These are phyloP conservation scores for Tolypocladium ophioglossoides DNA, from an alignment of 2,329 filamentous ascomycete species.

Conservation along the genomic window DNA sequence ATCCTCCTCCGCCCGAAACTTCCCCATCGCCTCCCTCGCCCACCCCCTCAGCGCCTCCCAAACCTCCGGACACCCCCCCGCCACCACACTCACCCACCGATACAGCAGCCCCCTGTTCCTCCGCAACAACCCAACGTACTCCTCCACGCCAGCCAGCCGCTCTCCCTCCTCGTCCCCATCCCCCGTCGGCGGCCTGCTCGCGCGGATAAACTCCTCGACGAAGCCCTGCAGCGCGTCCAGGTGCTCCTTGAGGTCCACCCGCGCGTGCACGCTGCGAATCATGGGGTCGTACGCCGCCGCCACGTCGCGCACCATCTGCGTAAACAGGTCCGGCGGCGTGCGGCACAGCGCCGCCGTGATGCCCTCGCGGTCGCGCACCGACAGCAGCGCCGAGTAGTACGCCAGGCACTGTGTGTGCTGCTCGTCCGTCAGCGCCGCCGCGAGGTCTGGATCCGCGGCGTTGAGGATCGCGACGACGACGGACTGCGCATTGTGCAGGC, in stretches of 20 bases:
- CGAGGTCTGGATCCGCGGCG: conserved; percentile 32
- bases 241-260: conserved; percentile 60
- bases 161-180: conserved; percentile 12
- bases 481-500: conserved; percentile 39
- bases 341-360: conserved; percentile 58
- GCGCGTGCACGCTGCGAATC: conserved; percentile 60
- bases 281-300: conserved; percentile 64
- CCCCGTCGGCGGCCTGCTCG: conserved; percentile 33
- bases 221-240: conserved; percentile 58
- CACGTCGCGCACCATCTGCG: conserved; percentile 51
- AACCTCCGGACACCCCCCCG: conserved; percentile 56
- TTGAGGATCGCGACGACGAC: conserved; percentile 59
- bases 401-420: conserved; percentile 57
- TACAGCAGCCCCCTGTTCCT: conserved; percentile 55
- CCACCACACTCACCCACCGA: conserved; percentile 60
- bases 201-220: conserved; percentile 58
- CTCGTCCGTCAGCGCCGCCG: conserved; percentile 38
- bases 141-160: conserved; percentile 51
- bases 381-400: conserved; percentile 61
- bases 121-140: conserved; percentile 58
- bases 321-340: conserved; percentile 62
- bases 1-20: conserved; percentile 34
- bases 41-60: conserved; percentile 50
- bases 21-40: conserved; percentile 43
- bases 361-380: conserved; percentile 62